Evolutionary conservation across 805 yeast genomes (phyloP).

Genomic region (Spencermartinsiella europaea): DNA sequence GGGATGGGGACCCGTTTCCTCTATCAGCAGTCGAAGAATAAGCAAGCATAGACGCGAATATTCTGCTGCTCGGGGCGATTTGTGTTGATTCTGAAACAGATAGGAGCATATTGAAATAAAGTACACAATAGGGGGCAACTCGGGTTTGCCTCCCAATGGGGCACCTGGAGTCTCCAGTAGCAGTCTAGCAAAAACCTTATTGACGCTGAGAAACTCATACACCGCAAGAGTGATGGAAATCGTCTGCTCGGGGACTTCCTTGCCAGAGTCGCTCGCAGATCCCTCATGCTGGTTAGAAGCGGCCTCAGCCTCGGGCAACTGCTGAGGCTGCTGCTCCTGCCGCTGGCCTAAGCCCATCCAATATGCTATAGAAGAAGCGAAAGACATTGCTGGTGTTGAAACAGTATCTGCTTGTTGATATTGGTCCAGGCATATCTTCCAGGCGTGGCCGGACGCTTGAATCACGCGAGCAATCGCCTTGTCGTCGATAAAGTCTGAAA

Average conservation of each 20-base stretch:
- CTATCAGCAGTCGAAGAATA: conserved; percentile 30
- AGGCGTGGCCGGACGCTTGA: conserved; percentile 24
- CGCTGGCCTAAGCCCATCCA: conserved; percentile 4
- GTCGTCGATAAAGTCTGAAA: conserved; percentile 37
- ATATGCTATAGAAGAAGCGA: conserved; percentile 1
- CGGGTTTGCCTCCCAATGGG: not conserved
- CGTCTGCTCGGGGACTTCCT: conserved; percentile 17
- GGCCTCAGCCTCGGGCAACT: not conserved
- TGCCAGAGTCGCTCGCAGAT: not conserved
- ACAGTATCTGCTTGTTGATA: conserved; percentile 1
- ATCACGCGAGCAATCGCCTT: conserved; percentile 30
- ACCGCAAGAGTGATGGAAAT: conserved; percentile 24
- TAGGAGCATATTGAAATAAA: conserved; percentile 30
- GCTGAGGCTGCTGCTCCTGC: not conserved
- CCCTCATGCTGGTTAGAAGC: not conserved
- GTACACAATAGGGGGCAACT: conserved; percentile 23
- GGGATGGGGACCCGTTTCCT: conserved; percentile 20
- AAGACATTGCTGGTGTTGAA: not conserved
- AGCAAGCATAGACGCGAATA: conserved; percentile 31
- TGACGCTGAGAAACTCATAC: conserved; percentile 34
- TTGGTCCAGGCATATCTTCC: conserved; percentile 18
- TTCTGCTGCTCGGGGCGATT: conserved; percentile 21
- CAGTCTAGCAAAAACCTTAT: conserved; percentile 30
- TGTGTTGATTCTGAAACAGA: conserved; percentile 28
- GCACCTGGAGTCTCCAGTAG: conserved; percentile 21